Evolutionary conservation across 2,329 filamentous ascomycete genomes (phyloP), one percentile per base, ranked within the genome.

Genomic region (Apiospora phragmitis): DNA sequence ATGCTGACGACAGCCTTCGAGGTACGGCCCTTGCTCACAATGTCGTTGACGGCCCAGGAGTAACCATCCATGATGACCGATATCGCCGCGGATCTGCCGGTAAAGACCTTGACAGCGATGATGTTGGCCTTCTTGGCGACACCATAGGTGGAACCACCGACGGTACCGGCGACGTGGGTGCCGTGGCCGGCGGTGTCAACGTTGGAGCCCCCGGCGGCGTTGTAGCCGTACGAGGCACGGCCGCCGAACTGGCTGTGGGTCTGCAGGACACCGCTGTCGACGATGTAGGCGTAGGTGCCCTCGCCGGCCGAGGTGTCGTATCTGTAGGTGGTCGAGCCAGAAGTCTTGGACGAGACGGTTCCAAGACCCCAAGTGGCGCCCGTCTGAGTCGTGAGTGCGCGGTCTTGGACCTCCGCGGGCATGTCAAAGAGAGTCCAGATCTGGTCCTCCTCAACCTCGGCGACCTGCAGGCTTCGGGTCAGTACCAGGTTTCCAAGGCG

Each of bases 251-350:
- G 77, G 9, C 69, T 65, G 77, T 90, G 87, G 3, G 77, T 74
- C 43, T 79, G 80, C 24, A 81, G 79, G 65, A 89, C 82, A 66
- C 88, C 87, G 0, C 84, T 88, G 78, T 90, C 88, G 68, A 90
- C 79, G 51, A 90, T 78, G 76, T 89, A 90, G 69, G 84, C 82
- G 72, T 80, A 88, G 68, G 79, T 83, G 32, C 78, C 80, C 16
- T 73, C 69, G 24, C 85, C 85, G 35, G 83, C 83, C 1, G 77
- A 76, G 41, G 74, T 73, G 72, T 86, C 82, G 74, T 85, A 86
- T 65, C 79, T 71, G 74, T 86, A 86, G 66, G 77, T 76, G 3
- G 72, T 80, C 3, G 76, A 77, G 49, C 78, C 79, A 18, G 76
- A 72, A 24, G 71, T 77, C 32, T 76, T 76, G 76, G 83, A 81